Base-by-base conservation (phyloP, 202 grass and related monocot species). In the Panicum virgatum region DNA sequence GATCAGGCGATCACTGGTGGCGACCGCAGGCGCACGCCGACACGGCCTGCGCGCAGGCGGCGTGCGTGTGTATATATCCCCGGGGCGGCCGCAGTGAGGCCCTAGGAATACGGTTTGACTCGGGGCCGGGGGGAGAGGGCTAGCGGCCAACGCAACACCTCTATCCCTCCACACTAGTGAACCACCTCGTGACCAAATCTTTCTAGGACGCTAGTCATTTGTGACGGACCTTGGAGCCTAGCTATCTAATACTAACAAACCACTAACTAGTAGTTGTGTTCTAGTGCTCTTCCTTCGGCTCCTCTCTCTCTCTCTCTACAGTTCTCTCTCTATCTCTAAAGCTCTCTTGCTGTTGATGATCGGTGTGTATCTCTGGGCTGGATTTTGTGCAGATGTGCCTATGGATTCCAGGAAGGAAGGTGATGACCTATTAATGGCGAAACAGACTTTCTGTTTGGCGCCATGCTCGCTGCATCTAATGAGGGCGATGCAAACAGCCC, bases 381-480 rank as follows among this genome's bases (percentile, higher is more conserved):
- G 25, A 65, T 27, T 63, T 19, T 27, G 2, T 39, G 73, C 74
- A 78, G 27, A 30, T 69, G 46, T 71, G 20, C 30, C 87, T 82
- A 78, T 69, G 83, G 67, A 69, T 78, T 96, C 75, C 88, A 88
- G 85, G 80, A 77, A 76, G 59, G 83, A 19, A 64, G 70, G 62
- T 74, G 72, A 39, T 43, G 54, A 67, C 52, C 87, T 83, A 93
- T 98, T 91, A 91, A 98, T 95, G 96, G 92, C 77, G 83, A 83
- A 91, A 98, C 83, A 86, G 72, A 95, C 78, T 91, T 93, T 95
- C 90, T 43, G 90, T 91, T 95, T 87, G 84, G 82, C 82, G 77
- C 85, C 83, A 87, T 91, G 88, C 83, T 66, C 80, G 39, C 85
- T 74, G 72, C 84, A 84, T 73, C 89, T 94, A 97, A 90, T 83